phyloP scores from a whole-genome alignment of 805 yeast species.

The Hermanozyma aechmeae region DNA sequence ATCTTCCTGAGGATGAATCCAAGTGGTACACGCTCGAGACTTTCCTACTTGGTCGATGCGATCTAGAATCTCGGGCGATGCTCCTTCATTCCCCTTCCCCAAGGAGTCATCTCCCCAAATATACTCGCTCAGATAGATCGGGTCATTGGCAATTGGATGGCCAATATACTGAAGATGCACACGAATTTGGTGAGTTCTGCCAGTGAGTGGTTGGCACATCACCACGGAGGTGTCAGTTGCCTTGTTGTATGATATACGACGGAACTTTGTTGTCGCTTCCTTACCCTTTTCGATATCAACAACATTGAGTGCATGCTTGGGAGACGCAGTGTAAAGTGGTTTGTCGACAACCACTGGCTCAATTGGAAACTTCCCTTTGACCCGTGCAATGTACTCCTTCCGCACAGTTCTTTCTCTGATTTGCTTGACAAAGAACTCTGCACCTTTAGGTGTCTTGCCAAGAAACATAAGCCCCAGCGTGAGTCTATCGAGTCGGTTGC shows the following conservation, averaged over 20 bases:
- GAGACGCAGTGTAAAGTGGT: conserved; percentile 64
- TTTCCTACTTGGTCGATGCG: conserved; percentile 64
- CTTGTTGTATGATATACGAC: conserved; percentile 54
- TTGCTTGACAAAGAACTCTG: conserved; percentile 66
- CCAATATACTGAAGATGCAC: conserved; percentile 90
- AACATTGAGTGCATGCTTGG: conserved; percentile 60
- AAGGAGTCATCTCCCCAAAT: conserved; percentile 69
- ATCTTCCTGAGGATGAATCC: conserved; percentile 46
- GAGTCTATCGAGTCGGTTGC: conserved; percentile 81
- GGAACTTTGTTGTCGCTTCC: conserved; percentile 66
- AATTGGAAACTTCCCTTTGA: conserved; percentile 74
- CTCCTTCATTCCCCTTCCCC: conserved; percentile 53
- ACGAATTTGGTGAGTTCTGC: conserved; percentile 91
- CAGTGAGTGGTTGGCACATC: conserved; percentile 78
- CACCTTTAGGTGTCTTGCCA: conserved; percentile 73
- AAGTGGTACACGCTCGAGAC: conserved; percentile 53
- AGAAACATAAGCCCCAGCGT: conserved; percentile 92
- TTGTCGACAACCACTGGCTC: conserved; percentile 46
- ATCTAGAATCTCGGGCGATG: conserved; percentile 36
- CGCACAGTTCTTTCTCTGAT: conserved; percentile 62
- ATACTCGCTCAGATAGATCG: conserved; percentile 56
- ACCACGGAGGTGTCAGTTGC: conserved; percentile 57
- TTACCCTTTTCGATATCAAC: conserved; percentile 45
- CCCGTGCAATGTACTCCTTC: conserved; percentile 83
- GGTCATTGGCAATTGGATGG: conserved; percentile 86